Conservation (phyloP, 2,329 filamentous ascomycete genomes). For the Botrytis medusae region DNA sequence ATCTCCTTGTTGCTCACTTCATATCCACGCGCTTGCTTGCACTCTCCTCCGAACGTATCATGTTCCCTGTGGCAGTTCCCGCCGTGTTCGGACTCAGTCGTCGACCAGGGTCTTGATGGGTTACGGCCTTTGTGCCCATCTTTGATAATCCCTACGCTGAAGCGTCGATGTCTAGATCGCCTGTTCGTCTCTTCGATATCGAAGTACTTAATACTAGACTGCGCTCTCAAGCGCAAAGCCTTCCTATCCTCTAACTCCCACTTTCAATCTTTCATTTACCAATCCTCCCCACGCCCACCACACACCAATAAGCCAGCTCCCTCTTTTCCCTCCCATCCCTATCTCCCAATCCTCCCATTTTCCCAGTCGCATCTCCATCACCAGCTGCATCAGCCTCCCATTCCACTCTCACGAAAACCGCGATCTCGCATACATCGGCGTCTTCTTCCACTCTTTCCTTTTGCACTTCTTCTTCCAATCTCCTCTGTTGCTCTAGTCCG, state of each 20-base stretch:
- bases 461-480: slow-evolving; percentile 51
- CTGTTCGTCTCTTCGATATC: not conserved
- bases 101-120: not conserved
- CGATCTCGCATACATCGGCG: slow-evolving; percentile 67
- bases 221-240: not conserved
- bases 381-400: slow-evolving; percentile 72
- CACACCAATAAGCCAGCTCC: slow-evolving; percentile 95
- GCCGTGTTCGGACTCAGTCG: not conserved
- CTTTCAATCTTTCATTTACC: slow-evolving; percentile 31
- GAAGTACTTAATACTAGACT: not conserved
- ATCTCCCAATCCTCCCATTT: slow-evolving; percentile 45
- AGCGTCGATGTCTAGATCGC: not conserved
- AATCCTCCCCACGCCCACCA: slow-evolving; percentile 83
- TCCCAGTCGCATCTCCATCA: slow-evolving; percentile 51
- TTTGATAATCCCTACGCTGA: not conserved
- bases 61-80: not conserved
- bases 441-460: slow-evolving; percentile 21
- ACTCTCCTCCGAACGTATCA: too few species aligned
- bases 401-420: slow-evolving; percentile 88
- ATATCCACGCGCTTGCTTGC: not conserved
- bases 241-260: not conserved
- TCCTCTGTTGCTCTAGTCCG: slow-evolving; percentile 46
- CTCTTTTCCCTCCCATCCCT: slow-evolving; percentile 72
- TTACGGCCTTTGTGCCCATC: not conserved
- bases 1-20: not conserved